Evolutionary conservation across 106 monocot species (phyloP).

Genomic region (Triglochin maritima): DNA sequence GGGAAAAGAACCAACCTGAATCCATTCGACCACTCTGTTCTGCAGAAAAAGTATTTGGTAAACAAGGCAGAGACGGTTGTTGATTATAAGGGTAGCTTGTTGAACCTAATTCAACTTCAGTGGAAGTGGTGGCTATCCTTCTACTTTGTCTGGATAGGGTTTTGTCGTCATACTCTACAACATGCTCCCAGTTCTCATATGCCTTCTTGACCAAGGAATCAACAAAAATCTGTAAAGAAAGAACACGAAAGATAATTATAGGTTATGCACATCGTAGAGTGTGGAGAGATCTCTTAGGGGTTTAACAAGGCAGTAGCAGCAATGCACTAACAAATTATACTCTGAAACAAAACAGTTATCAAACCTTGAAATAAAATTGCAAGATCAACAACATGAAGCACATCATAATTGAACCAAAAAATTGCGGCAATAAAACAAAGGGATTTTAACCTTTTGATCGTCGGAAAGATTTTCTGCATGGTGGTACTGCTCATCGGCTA

Average conservation of each 20-base stretch:
- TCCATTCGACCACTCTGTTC: constrained; percentile 13
- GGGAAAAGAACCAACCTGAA: not conserved
- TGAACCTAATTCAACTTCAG: not conserved
- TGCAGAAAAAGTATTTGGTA: not conserved
- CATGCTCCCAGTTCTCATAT: constrained; percentile 56
- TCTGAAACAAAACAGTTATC: too few relatives aligned
- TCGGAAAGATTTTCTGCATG: constrained; percentile 62
- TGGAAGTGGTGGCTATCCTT: not conserved
- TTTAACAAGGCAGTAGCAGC: too few relatives aligned
- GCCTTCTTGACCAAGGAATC: constrained; percentile 46
- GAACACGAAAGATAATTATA: not conserved
- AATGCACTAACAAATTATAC: too few relatives aligned
- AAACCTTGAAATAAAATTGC: too few relatives aligned
- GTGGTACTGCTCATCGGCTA: constrained; percentile 58
- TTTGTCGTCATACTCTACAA: constrained; percentile 50
- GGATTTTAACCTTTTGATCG: constrained; percentile 50
- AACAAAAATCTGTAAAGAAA: constrained; percentile 30
- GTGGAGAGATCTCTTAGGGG: too few relatives aligned
- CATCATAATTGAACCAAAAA: too few relatives aligned
- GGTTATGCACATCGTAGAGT: too few relatives aligned
- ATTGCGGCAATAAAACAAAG: too few relatives aligned
- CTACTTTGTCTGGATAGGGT: constrained; percentile 29
- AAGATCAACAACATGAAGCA: too few relatives aligned
- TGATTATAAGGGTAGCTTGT: constrained; percentile 8
- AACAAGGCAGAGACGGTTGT: constrained; percentile 11